Evolutionary conservation across 176 grass and related monocot species (phyloP), one percentile per base, ranked within the genome.

Genomic region (Urochloa ruziziensis): DNA sequence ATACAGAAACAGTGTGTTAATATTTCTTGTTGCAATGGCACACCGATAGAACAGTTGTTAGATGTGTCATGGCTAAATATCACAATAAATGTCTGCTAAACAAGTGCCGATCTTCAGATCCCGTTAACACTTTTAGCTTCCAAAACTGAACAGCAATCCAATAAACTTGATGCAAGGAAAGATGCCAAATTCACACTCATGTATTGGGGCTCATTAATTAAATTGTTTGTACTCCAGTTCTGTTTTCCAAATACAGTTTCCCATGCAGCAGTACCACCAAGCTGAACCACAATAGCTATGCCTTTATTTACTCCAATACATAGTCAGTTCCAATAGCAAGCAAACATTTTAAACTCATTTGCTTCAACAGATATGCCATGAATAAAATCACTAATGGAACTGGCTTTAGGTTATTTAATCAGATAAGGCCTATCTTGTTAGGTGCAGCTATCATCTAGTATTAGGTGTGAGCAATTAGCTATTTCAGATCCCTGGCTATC

Each of bases 1-100:
- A 87, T 7, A 67, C 58, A 89, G 18, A 80, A 64, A 82, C 13
- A 51, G 4, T 7, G 32, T 5, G 43, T 57, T 24, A 48, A 49
- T 46, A 79, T 15, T 78, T 51, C 32, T 28, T 8, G 52, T 13
- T 30, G 8, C 32, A 47, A 39, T 39, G n/a, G 7, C 33, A 28
- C 4, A 0, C 18, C 2, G 4, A 51, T 66, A 15, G 1, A 46
- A 30, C 39, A n/a, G 47, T 4, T 43, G 11, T 15, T 37, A 3
- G 27, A 53, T 24, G 4, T 14, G 44, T 24, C 23, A 79, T 52
- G 54, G 30, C 17, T 11, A 71, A 37, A 62, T 72, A 61, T 54
- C 1, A 56, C 6, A 7, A 87, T 6, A 35, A 65, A 34, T 23
- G 2, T 16, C 37, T 18, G 67, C 3, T 76, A 36, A 54, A 73